Evolutionary conservation across 208 protist species (phyloP).

Genomic region (Herpetomonas samuelpessoai): DNA sequence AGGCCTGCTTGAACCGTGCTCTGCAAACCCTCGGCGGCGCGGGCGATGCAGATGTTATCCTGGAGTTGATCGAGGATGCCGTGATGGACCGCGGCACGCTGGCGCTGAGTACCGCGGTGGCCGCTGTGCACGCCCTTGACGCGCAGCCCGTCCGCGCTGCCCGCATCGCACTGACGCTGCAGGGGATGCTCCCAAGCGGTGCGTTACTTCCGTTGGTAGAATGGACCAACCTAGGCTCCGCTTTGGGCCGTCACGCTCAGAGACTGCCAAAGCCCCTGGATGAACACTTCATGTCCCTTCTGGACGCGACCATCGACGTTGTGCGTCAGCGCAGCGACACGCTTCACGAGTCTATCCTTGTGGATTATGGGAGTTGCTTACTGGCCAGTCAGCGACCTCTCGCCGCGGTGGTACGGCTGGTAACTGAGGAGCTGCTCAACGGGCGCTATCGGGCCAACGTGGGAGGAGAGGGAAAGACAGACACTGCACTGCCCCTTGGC

Average conservation of each 20-base stretch:
- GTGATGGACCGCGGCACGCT: conserved; percentile 30
- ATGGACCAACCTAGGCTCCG: conserved; percentile 30
- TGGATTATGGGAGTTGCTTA: conserved; percentile 65
- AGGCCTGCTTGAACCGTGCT: conserved; percentile 47
- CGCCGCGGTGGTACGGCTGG: conserved; percentile 38
- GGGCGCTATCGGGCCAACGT: conserved; percentile 38
- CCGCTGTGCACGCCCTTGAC: conserved; percentile 26
- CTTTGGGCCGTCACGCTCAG: conserved; percentile 40
- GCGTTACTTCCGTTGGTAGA: conserved; percentile 23
- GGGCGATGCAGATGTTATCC: conserved; percentile 24
- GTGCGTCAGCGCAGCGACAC: conserved; percentile 34
- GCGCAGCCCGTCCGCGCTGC: conserved; percentile 28
- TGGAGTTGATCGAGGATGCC: conserved; percentile 52
- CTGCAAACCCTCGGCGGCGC: conserved; percentile 34
- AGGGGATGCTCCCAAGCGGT: conserved; percentile 8
- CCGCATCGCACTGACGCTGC: conserved; percentile 33
- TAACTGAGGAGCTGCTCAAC: conserved; percentile 65
- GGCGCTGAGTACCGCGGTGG: conserved; percentile 35
- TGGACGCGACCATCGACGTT: conserved; percentile 48
- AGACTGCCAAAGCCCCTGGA: conserved; percentile 33
- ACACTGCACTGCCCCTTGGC: conserved; percentile 34
- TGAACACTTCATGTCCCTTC: conserved; percentile 61
- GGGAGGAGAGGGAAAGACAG: conserved; percentile 1
- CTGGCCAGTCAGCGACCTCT: conserved; percentile 34
- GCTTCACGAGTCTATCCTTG: conserved; percentile 45